Conservation (phyloP, 2,329 filamentous ascomycete genomes). For the Mycogone perniciosa region DNA sequence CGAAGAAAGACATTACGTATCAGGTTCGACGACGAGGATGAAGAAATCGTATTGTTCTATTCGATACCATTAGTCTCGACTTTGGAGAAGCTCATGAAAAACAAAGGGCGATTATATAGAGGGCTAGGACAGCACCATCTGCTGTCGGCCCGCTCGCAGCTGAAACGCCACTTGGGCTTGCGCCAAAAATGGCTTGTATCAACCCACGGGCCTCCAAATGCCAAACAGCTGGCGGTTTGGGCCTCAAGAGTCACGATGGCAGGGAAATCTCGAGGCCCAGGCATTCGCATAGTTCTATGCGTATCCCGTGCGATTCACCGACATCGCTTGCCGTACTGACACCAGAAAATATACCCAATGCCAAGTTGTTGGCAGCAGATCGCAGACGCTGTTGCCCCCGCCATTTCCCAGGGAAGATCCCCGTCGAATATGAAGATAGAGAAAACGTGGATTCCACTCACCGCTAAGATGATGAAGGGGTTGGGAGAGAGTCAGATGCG, state of each 20-base stretch:
- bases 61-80: slow-evolving; percentile 16
- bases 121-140: background rate
- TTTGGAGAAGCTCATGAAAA: background rate
- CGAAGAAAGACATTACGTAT: slow-evolving; percentile 79
- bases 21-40: slow-evolving; percentile 15
- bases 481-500: slow-evolving; percentile 24
- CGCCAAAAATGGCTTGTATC: background rate
- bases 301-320: too few relatives aligned
- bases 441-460: slow-evolving; percentile 18
- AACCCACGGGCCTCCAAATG: background rate
- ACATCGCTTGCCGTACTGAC: too few relatives aligned
- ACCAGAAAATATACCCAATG: background rate
- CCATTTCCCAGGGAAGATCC: too few relatives aligned
- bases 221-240: background rate
- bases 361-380: background rate
- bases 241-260: background rate
- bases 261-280: background rate
- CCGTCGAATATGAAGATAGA: background rate
- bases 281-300: background rate
- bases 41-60: slow-evolving; percentile 20
- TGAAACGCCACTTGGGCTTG: background rate
- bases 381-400: background rate
- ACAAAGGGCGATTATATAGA: background rate
- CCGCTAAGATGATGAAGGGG: slow-evolving; percentile 35
- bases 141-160: background rate